Evolutionary conservation across 192 early-diverging fungal genomes (phyloP).

Genomic region (Chytriomyces hyalinus): DNA sequence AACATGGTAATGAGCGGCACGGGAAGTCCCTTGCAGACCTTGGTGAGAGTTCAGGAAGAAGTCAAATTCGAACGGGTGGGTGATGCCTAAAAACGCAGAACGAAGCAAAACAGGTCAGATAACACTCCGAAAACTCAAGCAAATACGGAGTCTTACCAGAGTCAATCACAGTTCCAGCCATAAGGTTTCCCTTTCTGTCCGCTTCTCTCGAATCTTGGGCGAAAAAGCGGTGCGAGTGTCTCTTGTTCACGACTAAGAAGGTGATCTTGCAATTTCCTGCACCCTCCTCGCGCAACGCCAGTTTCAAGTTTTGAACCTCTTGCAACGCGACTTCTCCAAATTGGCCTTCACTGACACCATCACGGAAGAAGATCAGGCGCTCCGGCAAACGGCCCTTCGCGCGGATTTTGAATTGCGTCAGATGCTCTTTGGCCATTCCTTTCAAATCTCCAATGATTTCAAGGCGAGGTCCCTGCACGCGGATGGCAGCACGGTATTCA

Average conservation of each 20-base stretch:
- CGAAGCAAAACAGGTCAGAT: constrained; percentile 1
- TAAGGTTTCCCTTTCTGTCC: constrained; percentile 80
- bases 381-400: constrained; percentile 45
- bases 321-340: constrained; percentile 58
- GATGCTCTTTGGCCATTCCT: constrained; percentile 43
- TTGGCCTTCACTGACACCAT: constrained; percentile 70
- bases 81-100: constrained; percentile 45
- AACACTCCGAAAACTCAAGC: constrained; percentile 1
- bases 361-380: constrained; percentile 65
- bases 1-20: constrained; percentile 88
- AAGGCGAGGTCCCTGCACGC: constrained; percentile 48
- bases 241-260: constrained; percentile 61
- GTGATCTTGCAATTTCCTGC: constrained; percentile 48
- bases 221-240: constrained; percentile 74
- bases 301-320: constrained; percentile 57
- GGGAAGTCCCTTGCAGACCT: constrained; percentile 88
- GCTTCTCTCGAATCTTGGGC: constrained; percentile 59
- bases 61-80: constrained; percentile 83
- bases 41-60: constrained; percentile 87
- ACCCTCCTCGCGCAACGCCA: constrained; percentile 38
- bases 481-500: constrained; percentile 46
- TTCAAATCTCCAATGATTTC: constrained; percentile 56
- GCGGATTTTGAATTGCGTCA: constrained; percentile 44
- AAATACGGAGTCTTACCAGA: constrained; percentile 38
- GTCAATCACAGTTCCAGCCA: constrained; percentile 77